These are phyloP conservation scores for Haplosporangium sp. DNA, from an alignment of 371 early-diverging fungal genomes.

Conservation along the genomic window DNA sequence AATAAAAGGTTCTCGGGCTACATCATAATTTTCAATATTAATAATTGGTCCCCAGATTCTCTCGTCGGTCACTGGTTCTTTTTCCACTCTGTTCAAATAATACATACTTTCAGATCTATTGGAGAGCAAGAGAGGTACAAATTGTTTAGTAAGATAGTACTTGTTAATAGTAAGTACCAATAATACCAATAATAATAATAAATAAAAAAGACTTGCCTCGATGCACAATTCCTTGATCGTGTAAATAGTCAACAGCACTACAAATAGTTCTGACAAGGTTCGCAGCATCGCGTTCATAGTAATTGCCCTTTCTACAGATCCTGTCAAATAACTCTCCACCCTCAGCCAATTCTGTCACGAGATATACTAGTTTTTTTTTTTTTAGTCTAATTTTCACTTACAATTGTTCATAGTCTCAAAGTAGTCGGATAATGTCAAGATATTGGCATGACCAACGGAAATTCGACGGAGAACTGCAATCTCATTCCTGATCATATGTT, in stretches of 20 bases:
- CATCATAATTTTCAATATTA: neutral
- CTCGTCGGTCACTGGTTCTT: too few species aligned
- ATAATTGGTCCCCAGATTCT: neutral
- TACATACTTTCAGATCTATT: conserved; percentile 9
- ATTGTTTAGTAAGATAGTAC: neutral
- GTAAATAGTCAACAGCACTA: conserved; percentile 85
- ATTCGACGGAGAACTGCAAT: conserved; percentile 86
- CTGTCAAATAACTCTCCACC: conserved; percentile 8
- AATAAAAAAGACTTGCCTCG: conserved; percentile 66
- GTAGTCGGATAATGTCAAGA: conserved; percentile 89
- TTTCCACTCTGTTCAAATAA: neutral
- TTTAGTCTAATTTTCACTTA: conserved; percentile 39
- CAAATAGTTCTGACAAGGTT: conserved; percentile 80
- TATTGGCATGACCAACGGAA: conserved; percentile 89
- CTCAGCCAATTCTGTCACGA: conserved; percentile 80
- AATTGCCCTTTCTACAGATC: conserved; percentile 73
- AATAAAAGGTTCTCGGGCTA: conserved; percentile 92
- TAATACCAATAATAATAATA: neutral
- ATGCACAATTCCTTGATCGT: conserved; percentile 89
- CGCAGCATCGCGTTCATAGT: conserved; percentile 75
- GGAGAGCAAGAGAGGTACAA: neutral
- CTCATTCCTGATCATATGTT: conserved; percentile 92
- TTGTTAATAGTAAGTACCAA: neutral
- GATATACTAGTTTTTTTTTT: conserved; percentile 75
- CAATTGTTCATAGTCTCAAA: conserved; percentile 92